Evolutionary conservation across 2,329 filamentous ascomycete genomes (phyloP).

Genomic region (Periconia digitata): DNA sequence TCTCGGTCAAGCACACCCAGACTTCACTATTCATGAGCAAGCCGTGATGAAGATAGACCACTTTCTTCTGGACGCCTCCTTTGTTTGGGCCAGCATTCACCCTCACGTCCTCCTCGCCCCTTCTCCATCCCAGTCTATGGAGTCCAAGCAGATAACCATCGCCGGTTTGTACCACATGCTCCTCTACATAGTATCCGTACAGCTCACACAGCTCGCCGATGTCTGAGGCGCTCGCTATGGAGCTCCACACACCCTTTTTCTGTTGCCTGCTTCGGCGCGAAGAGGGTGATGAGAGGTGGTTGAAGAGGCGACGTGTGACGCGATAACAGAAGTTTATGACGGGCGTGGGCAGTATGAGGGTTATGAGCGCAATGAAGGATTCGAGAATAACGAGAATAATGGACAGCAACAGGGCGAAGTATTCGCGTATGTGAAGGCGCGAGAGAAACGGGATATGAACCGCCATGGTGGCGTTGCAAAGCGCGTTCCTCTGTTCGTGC

Average conservation of each 20-base stretch:
- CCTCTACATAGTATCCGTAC: conserved; percentile 90
- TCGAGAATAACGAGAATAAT: conserved; percentile 83
- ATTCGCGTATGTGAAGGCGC: conserved; percentile 68
- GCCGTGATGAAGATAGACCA: conserved; percentile 93
- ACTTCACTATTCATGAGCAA: conserved; percentile 99
- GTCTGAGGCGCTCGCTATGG: conserved; percentile 82
- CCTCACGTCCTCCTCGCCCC: conserved; percentile 75
- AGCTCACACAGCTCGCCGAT: conserved; percentile 92
- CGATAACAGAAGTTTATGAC: conserved; percentile 82
- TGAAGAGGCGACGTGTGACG: conserved; percentile 80
- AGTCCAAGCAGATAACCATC: conserved; percentile 92
- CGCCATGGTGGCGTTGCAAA: conserved; percentile 33
- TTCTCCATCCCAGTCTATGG: conserved; percentile 81
- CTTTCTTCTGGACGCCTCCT: conserved; percentile 67
- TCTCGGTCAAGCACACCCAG: conserved; percentile 91
- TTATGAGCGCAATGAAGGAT: conserved; percentile 79
- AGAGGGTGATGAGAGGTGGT: conserved; percentile 70
- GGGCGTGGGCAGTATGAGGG: conserved; percentile 79
- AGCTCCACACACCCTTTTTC: conserved; percentile 72
- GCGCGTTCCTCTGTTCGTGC: neutral
- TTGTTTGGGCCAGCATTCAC: conserved; percentile 71
- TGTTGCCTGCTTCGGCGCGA: conserved; percentile 67
- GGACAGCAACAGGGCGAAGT: conserved; percentile 81
- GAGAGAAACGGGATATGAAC: conserved; percentile 65
- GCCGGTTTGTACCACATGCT: conserved; percentile 91